Percentiles rank a stretch among this genome's conserved stretches.
phyloP scores from a whole-genome alignment of 2,329 filamentous ascomycete species.

The Graphilbum ipis-grandicollis region DNA sequence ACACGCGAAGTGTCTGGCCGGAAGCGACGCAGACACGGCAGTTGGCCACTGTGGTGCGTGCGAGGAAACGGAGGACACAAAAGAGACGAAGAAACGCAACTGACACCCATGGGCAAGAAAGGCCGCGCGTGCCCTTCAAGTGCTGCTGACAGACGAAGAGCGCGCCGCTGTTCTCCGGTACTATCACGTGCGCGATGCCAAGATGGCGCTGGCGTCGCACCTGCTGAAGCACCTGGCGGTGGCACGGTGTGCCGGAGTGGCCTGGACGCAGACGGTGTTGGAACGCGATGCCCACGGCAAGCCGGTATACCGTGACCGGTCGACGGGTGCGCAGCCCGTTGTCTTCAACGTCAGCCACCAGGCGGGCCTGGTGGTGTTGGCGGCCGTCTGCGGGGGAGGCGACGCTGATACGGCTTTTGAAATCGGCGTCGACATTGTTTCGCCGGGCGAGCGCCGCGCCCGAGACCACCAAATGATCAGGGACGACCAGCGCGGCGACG shows the following conservation, averaged over 20 bases:
- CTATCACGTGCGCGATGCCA: conserved; percentile 53
- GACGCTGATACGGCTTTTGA: conserved; percentile 18
- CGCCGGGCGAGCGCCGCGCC: conserved; percentile 49
- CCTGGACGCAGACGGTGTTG: conserved; percentile 42
- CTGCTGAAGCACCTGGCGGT: conserved; percentile 59
- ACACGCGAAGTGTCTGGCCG: conserved; percentile 43
- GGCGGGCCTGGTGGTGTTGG: conserved; percentile 53
- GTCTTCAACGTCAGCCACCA: conserved; percentile 67
- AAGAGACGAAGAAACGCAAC: neutral
- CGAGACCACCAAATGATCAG: conserved; percentile 40
- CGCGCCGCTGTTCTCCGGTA: conserved; percentile 39
- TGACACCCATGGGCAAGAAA: neutral
- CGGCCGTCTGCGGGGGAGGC: conserved; percentile 27
- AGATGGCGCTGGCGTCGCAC: conserved; percentile 54
- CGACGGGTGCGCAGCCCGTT: conserved; percentile 27
- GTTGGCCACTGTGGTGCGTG: conserved; percentile 27
- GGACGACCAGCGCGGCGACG: conserved; percentile 9
- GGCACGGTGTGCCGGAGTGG: conserved; percentile 28
- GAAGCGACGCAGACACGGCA: conserved; percentile 28
- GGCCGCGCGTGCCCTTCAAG: conserved; percentile 25
- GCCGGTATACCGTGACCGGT: conserved; percentile 32
- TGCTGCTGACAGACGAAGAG: conserved; percentile 35
- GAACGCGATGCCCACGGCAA: conserved; percentile 37
- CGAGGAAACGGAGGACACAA: too few relatives aligned
- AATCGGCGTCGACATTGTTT: conserved; percentile 62